These are phyloP conservation scores for Hyphodiscus hymeniophilus DNA, from an alignment of 495 filamentous ascomycete genomes.

Conservation along the genomic window DNA sequence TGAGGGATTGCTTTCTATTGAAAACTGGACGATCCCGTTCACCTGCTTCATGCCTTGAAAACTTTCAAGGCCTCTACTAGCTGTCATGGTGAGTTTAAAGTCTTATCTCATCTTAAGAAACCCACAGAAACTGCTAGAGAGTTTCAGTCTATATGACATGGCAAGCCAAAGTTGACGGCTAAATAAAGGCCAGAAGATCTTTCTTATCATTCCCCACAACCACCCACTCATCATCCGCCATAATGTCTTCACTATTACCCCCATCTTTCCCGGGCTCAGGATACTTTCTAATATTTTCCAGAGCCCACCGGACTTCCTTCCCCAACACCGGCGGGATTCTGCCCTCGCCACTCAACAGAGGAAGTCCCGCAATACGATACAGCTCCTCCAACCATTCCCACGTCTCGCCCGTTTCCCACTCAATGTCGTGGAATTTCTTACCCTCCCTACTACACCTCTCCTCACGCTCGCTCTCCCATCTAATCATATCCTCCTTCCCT, in stretches of 20 bases:
- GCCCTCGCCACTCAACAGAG: constrained; percentile 33
- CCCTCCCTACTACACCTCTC: constrained; percentile 19
- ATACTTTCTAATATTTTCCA: constrained; percentile 41
- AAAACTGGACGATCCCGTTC: no score
- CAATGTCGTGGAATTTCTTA: constrained; percentile 39
- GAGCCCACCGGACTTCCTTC: constrained; percentile 34
- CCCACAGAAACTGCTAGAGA: no score
- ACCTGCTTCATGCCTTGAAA: no score
- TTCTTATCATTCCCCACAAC: constrained; percentile 20
- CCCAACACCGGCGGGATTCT: constrained; percentile 35
- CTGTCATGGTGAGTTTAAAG: no score
- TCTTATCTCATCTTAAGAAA: no score
- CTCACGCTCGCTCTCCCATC: constrained; percentile 31
- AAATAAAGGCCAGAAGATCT: constrained; percentile 26
- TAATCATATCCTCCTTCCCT: constrained; percentile 24
- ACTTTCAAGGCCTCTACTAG: no score
- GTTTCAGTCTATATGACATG: no score
- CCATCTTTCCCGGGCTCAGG: constrained; percentile 31
- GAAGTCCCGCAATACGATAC: constrained; percentile 35
- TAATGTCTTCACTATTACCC: constrained; percentile 1
- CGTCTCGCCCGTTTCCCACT: constrained; percentile 38
- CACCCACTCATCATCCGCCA: constrained; percentile 22
- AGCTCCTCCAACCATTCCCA: constrained; percentile 31
- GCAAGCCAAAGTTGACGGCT: background rate
- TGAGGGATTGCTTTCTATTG: no score